Percentiles rank a stretch among this genome's conserved stretches.
Conservation (phyloP, 805 yeast species). For the Saccharomyces mikatae region DNA sequence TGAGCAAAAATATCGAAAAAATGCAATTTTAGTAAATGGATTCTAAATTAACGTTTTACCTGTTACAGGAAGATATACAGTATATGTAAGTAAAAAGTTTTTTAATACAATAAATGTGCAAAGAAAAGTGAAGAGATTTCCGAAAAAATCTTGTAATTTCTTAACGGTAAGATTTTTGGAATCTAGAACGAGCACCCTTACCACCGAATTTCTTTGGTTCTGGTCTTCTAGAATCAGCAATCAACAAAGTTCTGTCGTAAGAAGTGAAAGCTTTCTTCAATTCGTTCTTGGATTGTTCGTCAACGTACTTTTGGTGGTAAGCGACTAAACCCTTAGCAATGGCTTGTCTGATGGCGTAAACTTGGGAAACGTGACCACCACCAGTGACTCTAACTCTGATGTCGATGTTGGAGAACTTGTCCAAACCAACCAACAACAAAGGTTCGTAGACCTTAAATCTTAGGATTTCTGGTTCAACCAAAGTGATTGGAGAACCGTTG, state of each 20-base stretch:
- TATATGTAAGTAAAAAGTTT: conserved; percentile 15
- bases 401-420: conserved; percentile 94
- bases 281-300: conserved; percentile 97
- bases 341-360: conserved; percentile 98
- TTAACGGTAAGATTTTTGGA: conserved; percentile 99
- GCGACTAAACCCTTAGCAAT: conserved; percentile 98
- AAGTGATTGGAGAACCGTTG: conserved; percentile 96
- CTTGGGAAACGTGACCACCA: conserved; percentile 99
- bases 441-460: conserved; percentile 99
- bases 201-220: conserved; percentile 99
- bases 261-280: conserved; percentile 91
- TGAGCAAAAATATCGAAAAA: too few species aligned
- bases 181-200: conserved; percentile 99
- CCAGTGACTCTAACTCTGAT: conserved; percentile 97
- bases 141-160: conserved; percentile 3
- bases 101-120: conserved; percentile 1
- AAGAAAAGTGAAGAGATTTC: neutral
- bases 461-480: conserved; percentile 95
- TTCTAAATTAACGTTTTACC: conserved; percentile 20
- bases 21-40: neutral
- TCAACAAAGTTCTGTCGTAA: conserved; percentile 97
- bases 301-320: conserved; percentile 97
- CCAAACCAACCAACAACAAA: conserved; percentile 91
- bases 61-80: conserved; percentile 29
- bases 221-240: conserved; percentile 98